Evolutionary conservation across 2,329 filamentous ascomycete genomes (phyloP), one percentile per base, ranked within the genome.

Genomic region (Pseudomassariella vexata): DNA sequence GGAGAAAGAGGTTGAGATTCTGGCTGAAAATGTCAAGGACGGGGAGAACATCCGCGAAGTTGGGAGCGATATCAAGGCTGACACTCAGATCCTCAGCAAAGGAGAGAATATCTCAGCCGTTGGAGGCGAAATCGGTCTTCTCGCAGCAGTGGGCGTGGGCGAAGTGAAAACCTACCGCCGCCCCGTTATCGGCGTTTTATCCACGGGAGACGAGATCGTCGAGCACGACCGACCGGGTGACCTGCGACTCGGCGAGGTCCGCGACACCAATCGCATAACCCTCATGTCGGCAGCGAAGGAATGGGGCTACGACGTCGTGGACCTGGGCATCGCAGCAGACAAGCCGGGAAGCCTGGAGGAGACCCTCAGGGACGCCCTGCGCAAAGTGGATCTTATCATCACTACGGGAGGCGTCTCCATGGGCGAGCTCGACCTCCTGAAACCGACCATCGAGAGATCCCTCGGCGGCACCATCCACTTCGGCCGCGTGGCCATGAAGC

Each of bases 381-480:
- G 84, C 14, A 66, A 67, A 28, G 79, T 81, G 17, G 89, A 95
- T 50, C 65, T 96, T 9, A 73, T 98, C 36, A 79, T 98, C 49
- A 96, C 92, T 11, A 90, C 85, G 0, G 92, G 92, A 15, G 92
- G 92, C 28, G 92, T 96, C 14, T 94, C 86, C 8, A 98, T 98
- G 92, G 92, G 92, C 35, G 92, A 98, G 61, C 77, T 95, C 3
- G 92, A 98, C 57, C 79, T 98, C 6, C 76, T 98, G 14, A 98
- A 98, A 56, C 90, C 92, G 0, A 96, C 90, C 0, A 85, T 98
- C 48, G 92, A 96, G 64, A 82, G 90, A 24, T 71, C 79, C 2
- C 74, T 98, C 1, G 87, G 88, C 35, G 92, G 92, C 6, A 92
- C 82, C 0, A 95, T 98, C 44, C 92, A 95, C 59, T 98, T 98